These are phyloP conservation scores for Stagonosporopsis cucurbitacearum DNA, from an alignment of 2,329 filamentous ascomycete genomes.

Conservation along the genomic window DNA sequence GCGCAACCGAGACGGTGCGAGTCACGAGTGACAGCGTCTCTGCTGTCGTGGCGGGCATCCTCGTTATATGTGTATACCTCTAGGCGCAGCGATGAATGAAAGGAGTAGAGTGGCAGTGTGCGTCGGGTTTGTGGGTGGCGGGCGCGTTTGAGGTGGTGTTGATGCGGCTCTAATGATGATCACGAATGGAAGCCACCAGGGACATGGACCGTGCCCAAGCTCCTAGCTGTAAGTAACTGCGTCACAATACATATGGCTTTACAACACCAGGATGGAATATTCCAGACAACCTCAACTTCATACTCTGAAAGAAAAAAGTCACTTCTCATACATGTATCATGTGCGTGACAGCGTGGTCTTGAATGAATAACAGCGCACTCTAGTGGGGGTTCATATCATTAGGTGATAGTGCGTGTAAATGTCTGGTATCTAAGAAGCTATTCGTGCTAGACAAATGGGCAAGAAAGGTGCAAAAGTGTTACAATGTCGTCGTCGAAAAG, in stretches of 20 bases:
- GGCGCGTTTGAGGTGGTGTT: slow-evolving; percentile 32
- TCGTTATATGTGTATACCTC: slow-evolving; percentile 20
- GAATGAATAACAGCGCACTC: background rate
- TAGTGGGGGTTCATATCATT: background rate
- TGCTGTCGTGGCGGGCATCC: slow-evolving; percentile 94
- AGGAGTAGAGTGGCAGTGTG: slow-evolving; percentile 5
- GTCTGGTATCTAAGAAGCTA: slow-evolving; percentile 32
- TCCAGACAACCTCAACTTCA: too few relatives aligned
- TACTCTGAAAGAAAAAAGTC: too few relatives aligned
- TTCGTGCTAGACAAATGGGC: background rate
- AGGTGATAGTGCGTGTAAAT: slow-evolving; percentile 9
- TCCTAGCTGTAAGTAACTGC: slow-evolving; percentile 28
- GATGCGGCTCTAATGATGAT: slow-evolving; percentile 45
- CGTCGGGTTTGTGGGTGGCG: slow-evolving; percentile 24
- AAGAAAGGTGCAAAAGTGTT: slow-evolving; percentile 3
- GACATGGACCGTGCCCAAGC: slow-evolving; percentile 21
- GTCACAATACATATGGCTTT: slow-evolving; percentile 19
- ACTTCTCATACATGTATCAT: too few relatives aligned
- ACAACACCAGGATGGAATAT: background rate
- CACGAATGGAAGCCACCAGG: slow-evolving; percentile 31
- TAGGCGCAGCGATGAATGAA: slow-evolving; percentile 5
- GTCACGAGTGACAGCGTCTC: slow-evolving; percentile 95
- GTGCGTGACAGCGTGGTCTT: too few relatives aligned
- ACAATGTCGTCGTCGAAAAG: slow-evolving; percentile 72
- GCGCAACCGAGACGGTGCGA: slow-evolving; percentile 94